phyloP scores from a whole-genome alignment of 2,329 filamentous ascomycete genomes.

The Byssoonygena ceratinophila region DNA sequence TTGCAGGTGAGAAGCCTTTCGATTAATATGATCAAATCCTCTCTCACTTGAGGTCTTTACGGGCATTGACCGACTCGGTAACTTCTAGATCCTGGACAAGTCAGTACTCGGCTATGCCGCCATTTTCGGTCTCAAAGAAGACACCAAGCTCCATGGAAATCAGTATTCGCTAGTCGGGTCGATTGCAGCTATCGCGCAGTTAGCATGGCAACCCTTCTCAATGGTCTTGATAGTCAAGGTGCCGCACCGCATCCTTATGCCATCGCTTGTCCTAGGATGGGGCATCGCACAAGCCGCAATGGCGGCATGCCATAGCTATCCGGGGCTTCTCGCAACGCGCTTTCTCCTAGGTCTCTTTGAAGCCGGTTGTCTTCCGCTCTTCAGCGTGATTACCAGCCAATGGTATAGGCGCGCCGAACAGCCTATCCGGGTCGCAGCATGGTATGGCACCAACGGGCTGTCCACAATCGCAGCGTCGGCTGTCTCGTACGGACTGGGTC shows the following conservation, averaged over 20 bases:
- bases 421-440: constrained; percentile 52
- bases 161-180: constrained; percentile 50
- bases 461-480: constrained; percentile 49
- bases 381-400: constrained; percentile 37
- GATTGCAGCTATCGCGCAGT: constrained; percentile 49
- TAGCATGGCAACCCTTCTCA: constrained; percentile 52
- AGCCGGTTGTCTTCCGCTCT: constrained; percentile 41
- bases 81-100: constrained; percentile 45
- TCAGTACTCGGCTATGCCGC: constrained; percentile 48
- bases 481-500: constrained; percentile 48
- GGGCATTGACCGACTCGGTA: background rate
- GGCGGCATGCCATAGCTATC: constrained; percentile 40
- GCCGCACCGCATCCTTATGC: constrained; percentile 50
- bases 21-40: too few species aligned
- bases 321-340: constrained; percentile 38
- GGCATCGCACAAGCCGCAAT: constrained; percentile 40
- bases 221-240: constrained; percentile 52
- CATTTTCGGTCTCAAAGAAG: constrained; percentile 45
- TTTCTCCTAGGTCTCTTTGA: constrained; percentile 47
- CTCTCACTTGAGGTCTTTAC: too few species aligned
- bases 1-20: constrained; percentile 26
- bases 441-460: constrained; percentile 54
- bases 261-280: constrained; percentile 40
- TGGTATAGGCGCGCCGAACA: constrained; percentile 48
- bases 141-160: constrained; percentile 43